Conservation (phyloP, 2,329 filamentous ascomycete genomes). For the Cladobotryum mycophilum region DNA sequence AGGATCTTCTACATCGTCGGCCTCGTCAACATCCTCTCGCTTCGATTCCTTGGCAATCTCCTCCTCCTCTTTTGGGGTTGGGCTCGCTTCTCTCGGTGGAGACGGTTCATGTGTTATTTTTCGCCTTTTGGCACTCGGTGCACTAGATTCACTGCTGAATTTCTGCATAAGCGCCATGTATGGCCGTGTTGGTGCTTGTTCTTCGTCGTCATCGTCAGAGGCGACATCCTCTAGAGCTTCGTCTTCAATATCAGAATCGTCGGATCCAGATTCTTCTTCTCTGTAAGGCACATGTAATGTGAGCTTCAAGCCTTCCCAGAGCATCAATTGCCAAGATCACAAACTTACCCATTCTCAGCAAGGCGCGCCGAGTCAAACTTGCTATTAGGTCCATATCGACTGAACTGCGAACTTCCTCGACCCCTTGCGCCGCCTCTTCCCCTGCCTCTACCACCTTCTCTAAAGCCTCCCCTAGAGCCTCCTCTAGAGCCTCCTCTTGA, state of each 20-base stretch:
- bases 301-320: slow-evolving; percentile 1
- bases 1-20: slow-evolving; percentile 14
- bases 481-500: slow-evolving; percentile 15
- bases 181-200: slow-evolving; percentile 38
- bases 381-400: slow-evolving; percentile 31
- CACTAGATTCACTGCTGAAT: slow-evolving; percentile 40
- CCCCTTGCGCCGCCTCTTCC: slow-evolving; percentile 23
- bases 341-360: slow-evolving; percentile 24
- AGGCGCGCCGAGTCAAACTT: slow-evolving; percentile 31
- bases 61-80: slow-evolving; percentile 31
- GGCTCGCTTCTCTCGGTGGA: slow-evolving; percentile 16
- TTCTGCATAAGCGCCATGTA: slow-evolving; percentile 56
- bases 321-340: background rate
- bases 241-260: slow-evolving; percentile 28
- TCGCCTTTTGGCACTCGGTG: slow-evolving; percentile 48
- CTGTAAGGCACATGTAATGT: slow-evolving; percentile 1
- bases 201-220: slow-evolving; percentile 40
- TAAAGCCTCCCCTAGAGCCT: slow-evolving; percentile 10
- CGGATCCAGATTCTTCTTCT: slow-evolving; percentile 12
- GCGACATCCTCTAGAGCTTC: slow-evolving; percentile 32
- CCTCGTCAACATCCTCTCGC: slow-evolving; percentile 21
- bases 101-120: slow-evolving; percentile 42
- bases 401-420: slow-evolving; percentile 16
- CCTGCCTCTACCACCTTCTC: slow-evolving; percentile 17
- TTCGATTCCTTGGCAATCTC: slow-evolving; percentile 33